Evolutionary conservation across 2,329 filamentous ascomycete species (phyloP), one percentile per base, ranked within the genome.

Genomic region (Ophiostoma novo-ulmi): DNA sequence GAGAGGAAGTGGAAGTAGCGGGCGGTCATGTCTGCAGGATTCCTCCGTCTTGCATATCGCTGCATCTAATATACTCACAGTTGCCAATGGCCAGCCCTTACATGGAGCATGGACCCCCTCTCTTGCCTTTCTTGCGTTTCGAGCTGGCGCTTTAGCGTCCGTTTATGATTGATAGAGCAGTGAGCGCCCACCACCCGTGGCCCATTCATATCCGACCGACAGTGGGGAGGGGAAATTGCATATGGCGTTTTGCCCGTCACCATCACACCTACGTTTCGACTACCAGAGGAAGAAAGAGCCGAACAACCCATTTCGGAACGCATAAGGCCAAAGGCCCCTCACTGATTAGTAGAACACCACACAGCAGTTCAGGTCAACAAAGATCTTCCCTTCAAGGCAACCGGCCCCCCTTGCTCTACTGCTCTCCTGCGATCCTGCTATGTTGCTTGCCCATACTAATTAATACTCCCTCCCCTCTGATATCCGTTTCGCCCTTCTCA

Each of bases 151-250:
- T 39, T 65, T 65, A 65, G 63, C 36, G 63, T 65, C 63, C 63
- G 63, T 65, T 36, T 20, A 64, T 7, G 31, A 64, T 38, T 17
- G 17, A 48, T 48, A 20, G 44, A 20, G 44, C 31, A 26, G 52
- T 58, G 55, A 31, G 55, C 55, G 14, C 55, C 22, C 35, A 61
- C 55, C 55, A 31, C 22, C 11, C 26, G 31, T 61, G 52, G 39
- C 7, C 10, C 68, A 44, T 67, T 73, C 70, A 69, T 26, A 73
- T 73, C 69, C 69, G 58, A 73, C 71, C 69, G 70, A 71, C 71
- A 69, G 55, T 55, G 52, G 61, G 48, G 39, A 72, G 70, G 52
- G 48, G 65, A 66, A 52, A 67, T 39, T 61, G 68, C 41, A 38
- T 17, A 17, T 17, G 14, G 14, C 8, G 20, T 38, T 17, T 38